A percentile compares a stretch with the other conserved stretches of the same genome.
These are phyloP conservation scores for Fusarium sarcochroum DNA, from an alignment of 2,329 filamentous ascomycete species.

Conservation along the genomic window DNA sequence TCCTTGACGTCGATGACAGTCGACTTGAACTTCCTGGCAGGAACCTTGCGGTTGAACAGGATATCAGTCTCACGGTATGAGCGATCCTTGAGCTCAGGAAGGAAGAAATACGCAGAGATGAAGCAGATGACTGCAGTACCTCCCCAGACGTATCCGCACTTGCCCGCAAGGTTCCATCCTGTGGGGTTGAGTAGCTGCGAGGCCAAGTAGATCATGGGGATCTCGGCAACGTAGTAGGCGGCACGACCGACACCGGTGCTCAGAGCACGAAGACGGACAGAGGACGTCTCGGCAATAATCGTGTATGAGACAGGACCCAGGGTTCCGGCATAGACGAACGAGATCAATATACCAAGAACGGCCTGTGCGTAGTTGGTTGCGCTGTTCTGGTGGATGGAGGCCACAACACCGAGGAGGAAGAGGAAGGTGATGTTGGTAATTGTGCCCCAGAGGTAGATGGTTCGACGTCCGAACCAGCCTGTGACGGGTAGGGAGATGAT, in stretches of 20 bases:
- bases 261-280: slow-evolving; percentile 73
- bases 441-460: slow-evolving; percentile 75
- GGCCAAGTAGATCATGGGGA: slow-evolving; percentile 75
- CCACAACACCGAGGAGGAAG: slow-evolving; percentile 71
- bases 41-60: slow-evolving; percentile 66
- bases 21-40: slow-evolving; percentile 68
- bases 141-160: slow-evolving; percentile 72
- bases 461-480: slow-evolving; percentile 72
- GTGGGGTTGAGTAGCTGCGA: slow-evolving; percentile 72
- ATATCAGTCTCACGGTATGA: slow-evolving; percentile 75
- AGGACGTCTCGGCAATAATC: slow-evolving; percentile 77
- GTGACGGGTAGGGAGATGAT: slow-evolving; percentile 77
- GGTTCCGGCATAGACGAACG: slow-evolving; percentile 73
- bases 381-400: slow-evolving; percentile 59
- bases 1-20: slow-evolving; percentile 70
- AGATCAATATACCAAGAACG: slow-evolving; percentile 74
- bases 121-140: slow-evolving; percentile 70
- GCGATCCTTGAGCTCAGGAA: slow-evolving; percentile 70
- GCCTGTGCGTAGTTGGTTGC: slow-evolving; percentile 68
- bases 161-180: slow-evolving; percentile 64
- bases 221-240: slow-evolving; percentile 74
- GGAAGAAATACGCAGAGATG: slow-evolving; percentile 61
- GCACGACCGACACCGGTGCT: slow-evolving; percentile 75
- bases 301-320: slow-evolving; percentile 75
- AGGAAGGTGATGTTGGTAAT: slow-evolving; percentile 67